phyloP scores from a whole-genome alignment of 2,329 filamentous ascomycete genomes.

The Cryphonectria carpinicola region DNA sequence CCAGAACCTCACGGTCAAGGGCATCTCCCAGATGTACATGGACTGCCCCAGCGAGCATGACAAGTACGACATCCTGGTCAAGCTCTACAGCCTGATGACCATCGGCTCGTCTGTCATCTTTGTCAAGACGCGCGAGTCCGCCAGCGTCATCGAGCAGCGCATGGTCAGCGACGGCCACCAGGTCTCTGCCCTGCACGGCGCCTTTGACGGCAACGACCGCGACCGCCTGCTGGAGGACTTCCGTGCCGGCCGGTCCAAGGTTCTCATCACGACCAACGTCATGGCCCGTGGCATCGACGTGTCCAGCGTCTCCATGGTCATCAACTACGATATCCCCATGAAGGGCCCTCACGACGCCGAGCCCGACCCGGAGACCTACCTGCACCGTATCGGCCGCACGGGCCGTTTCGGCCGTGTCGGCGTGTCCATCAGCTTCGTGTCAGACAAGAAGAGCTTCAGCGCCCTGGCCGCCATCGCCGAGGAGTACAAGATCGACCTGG shows the following conservation, averaged over 20 bases:
- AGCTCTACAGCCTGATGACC: slow-evolving; percentile 94
- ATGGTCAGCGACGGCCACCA: slow-evolving; percentile 91
- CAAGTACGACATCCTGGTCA: slow-evolving; percentile 87
- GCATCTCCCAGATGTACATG: slow-evolving; percentile 97
- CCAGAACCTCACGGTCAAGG: slow-evolving; percentile 92
- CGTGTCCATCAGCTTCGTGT: slow-evolving; percentile 93
- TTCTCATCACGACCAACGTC: slow-evolving; percentile 97
- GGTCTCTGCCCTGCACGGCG: slow-evolving; percentile 87
- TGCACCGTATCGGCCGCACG: slow-evolving; percentile 96
- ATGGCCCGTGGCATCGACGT: slow-evolving; percentile 93
- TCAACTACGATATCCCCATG: slow-evolving; percentile 92
- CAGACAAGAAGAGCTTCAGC: slow-evolving; percentile 79
- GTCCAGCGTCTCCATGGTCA: slow-evolving; percentile 92
- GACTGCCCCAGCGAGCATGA: slow-evolving; percentile 81
- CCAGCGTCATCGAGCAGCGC: slow-evolving; percentile 79
- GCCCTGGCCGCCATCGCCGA: slow-evolving; percentile 79
- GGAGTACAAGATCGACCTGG: slow-evolving; percentile 80
- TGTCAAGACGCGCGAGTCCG: slow-evolving; percentile 88
- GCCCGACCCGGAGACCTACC: slow-evolving; percentile 92
- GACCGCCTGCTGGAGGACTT: slow-evolving; percentile 86
- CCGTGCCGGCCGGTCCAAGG: slow-evolving; percentile 84
- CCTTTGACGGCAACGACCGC: slow-evolving; percentile 80
- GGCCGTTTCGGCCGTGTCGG: slow-evolving; percentile 96
- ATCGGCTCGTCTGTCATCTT: slow-evolving; percentile 98
- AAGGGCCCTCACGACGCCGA: slow-evolving; percentile 76